Conservation (phyloP, 1,284 basidiomycete genomes). For the Cerioporus squamosus region DNA sequence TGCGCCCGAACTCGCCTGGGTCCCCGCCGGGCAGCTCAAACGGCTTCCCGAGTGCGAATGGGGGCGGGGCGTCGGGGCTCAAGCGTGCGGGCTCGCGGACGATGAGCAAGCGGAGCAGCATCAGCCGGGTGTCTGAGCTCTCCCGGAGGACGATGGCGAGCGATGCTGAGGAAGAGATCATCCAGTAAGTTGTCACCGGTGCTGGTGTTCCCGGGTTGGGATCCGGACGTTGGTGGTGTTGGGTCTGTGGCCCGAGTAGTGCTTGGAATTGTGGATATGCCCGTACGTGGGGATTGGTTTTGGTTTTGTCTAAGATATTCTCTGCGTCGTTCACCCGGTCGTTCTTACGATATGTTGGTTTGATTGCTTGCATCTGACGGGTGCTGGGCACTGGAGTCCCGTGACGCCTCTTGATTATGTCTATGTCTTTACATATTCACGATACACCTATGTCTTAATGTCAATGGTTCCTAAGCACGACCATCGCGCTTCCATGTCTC, state of each 20-base stretch:
- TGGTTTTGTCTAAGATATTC: too few species aligned
- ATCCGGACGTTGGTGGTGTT: neutral
- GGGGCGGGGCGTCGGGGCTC: constrained; percentile 22
- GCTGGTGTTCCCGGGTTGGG: neutral
- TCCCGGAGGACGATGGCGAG: constrained; percentile 79
- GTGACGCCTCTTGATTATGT: neutral
- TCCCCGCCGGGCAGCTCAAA: constrained; percentile 21
- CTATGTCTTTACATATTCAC: constrained; percentile 2
- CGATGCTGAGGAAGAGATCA: constrained; percentile 77
- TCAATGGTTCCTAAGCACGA: neutral
- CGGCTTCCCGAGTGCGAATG: constrained; percentile 15
- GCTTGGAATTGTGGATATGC: neutral
- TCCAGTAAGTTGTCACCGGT: constrained; percentile 30
- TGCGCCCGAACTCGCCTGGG: constrained; percentile 35
- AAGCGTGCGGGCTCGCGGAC: constrained; percentile 30
- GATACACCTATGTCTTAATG: constrained; percentile 3
- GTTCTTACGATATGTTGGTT: neutral
- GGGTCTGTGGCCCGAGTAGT: neutral
- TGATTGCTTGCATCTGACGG: neutral
- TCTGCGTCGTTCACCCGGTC: too few species aligned
- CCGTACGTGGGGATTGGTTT: neutral
- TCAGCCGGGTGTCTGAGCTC: constrained; percentile 56
- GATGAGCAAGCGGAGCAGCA: constrained; percentile 41
- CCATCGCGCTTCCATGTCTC: too few species aligned
- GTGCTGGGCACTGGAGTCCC: neutral